phyloP scores from a whole-genome alignment of 768 basidiomycete species.

The Suillus discolor region DNA sequence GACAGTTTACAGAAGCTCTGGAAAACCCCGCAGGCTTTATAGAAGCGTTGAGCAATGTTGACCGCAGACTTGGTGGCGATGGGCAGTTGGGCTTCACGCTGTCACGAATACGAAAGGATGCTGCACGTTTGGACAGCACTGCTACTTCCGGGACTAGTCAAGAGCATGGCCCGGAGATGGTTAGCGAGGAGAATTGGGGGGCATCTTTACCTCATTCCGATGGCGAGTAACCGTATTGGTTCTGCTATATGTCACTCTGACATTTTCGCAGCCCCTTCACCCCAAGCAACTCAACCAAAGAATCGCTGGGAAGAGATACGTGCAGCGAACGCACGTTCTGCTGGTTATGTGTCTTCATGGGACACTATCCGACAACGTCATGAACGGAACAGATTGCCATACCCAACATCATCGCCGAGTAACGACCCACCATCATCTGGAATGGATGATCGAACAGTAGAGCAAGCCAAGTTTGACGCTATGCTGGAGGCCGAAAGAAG shows the following conservation, averaged over 20 bases:
- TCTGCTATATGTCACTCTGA: not conserved
- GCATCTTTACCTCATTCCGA: conserved; percentile 7
- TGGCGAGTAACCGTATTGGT: not conserved
- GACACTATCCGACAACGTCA: conserved; percentile 65
- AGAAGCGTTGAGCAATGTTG: conserved; percentile 31
- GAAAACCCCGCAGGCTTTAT: conserved; percentile 34
- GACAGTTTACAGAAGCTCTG: conserved; percentile 31
- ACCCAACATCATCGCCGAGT: conserved; percentile 12
- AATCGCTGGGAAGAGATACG: conserved; percentile 73
- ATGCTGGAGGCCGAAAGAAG: conserved; percentile 60
- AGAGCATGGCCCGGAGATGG: conserved; percentile 14
- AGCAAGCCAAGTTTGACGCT: conserved; percentile 62
- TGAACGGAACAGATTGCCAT: conserved; percentile 35
- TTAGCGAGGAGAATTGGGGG: conserved; percentile 21
- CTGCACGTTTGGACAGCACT: not conserved
- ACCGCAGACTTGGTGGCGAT: conserved; percentile 33
- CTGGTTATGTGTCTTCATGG: conserved; percentile 58
- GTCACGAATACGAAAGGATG: conserved; percentile 23
- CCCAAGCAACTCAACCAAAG: conserved; percentile 13
- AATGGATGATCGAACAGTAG: conserved; percentile 39
- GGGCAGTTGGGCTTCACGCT: conserved; percentile 30
- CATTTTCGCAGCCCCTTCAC: not conserved
- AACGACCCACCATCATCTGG: conserved; percentile 15
- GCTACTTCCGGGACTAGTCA: conserved; percentile 9
- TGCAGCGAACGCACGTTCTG: conserved; percentile 45